Evolutionary conservation across 2,329 filamentous ascomycete genomes (phyloP), one percentile per base, ranked within the genome.

Genomic region (Penicillium sp.): DNA sequence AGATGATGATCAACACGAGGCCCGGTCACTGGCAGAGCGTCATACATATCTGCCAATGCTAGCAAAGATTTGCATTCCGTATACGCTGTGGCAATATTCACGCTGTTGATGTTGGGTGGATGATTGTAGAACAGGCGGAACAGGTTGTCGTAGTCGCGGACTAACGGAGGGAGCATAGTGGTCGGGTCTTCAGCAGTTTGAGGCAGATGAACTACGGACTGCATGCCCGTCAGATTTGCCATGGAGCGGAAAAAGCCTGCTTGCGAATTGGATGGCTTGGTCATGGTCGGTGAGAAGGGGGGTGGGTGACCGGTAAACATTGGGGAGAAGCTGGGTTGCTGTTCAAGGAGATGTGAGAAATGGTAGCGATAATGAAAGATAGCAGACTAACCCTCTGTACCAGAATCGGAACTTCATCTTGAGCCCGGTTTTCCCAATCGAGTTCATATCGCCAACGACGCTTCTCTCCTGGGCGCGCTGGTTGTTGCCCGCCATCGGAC

Each of bases 111-210:
- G 0, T 86, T 70, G 0, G 93, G 93, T 0, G 91, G 79, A 71
- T 95, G 90, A 73, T 97, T 96, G 81, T 97, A 97, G 79, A 97
- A 96, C 58, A 94, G 89, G 65, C 92, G 90, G 72, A 97, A 95
- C 19, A 97, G 82, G 71, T 97, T 97, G 71, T 96, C 92, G 74
- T 97, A 97, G 76, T 97, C 91, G 64, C 91, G 90, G 43, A 97
- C 81, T 19, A 92, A 83, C 60, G 95, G 90, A 66, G 90, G 81
- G 39, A 79, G 75, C 16, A 79, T 79, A 50, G 91, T 85, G 50
- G 91, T 85, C 43, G 84, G 81, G 54, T 84, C 82, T 13, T 81
- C 83, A 14, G 69, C 67, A 21, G 81, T 74, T 54, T 68, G 74
- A 55, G 74, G 80, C 55, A 82, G 69, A 64, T 81, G 76, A 51